Evolutionary conservation across 345 rosid species (phyloP).

Genomic region (Salix suchowensis): DNA sequence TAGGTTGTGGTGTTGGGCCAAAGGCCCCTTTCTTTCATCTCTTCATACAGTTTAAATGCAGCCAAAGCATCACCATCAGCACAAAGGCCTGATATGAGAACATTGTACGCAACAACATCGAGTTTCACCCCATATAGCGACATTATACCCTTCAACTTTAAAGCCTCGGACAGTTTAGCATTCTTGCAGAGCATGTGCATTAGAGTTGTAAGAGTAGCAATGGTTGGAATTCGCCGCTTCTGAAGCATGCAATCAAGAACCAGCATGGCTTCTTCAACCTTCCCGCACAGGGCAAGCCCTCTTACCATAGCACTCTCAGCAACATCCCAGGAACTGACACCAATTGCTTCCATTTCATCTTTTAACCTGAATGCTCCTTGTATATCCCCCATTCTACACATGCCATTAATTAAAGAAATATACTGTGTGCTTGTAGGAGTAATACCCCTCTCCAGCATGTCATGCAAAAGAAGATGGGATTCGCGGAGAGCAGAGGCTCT

Average conservation of each 20-base stretch:
- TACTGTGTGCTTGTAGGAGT: conserved; percentile 44
- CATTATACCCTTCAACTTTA: conserved; percentile 48
- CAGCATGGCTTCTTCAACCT: conserved; percentile 66
- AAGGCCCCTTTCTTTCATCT: conserved; percentile 63
- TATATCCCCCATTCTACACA: conserved; percentile 61
- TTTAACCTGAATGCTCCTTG: conserved; percentile 56
- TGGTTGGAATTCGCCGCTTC: conserved; percentile 53
- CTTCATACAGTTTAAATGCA: conserved; percentile 62
- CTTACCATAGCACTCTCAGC: conserved; percentile 89
- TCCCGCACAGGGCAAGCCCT: conserved; percentile 74
- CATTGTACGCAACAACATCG: conserved; percentile 72
- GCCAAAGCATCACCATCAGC: conserved; percentile 41
- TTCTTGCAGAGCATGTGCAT: conserved; percentile 63
- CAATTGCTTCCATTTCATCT: conserved; percentile 57
- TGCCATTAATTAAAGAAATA: conserved; percentile 51
- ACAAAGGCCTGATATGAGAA: conserved; percentile 66
- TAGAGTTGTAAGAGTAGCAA: conserved; percentile 71
- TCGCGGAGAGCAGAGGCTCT: conserved; percentile 46
- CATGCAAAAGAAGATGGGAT: conserved; percentile 49
- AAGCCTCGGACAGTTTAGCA: conserved; percentile 44
- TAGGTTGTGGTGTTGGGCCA: conserved; percentile 65
- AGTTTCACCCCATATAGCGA: conserved; percentile 49
- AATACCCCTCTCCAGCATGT: conserved; percentile 55
- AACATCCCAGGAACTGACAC: conserved; percentile 42
- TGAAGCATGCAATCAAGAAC: conserved; percentile 57